Percentiles rank a stretch among this genome's conserved stretches.
phyloP scores from a whole-genome alignment of 108 stramenopile genomes.

The Nitzschia sp. region DNA sequence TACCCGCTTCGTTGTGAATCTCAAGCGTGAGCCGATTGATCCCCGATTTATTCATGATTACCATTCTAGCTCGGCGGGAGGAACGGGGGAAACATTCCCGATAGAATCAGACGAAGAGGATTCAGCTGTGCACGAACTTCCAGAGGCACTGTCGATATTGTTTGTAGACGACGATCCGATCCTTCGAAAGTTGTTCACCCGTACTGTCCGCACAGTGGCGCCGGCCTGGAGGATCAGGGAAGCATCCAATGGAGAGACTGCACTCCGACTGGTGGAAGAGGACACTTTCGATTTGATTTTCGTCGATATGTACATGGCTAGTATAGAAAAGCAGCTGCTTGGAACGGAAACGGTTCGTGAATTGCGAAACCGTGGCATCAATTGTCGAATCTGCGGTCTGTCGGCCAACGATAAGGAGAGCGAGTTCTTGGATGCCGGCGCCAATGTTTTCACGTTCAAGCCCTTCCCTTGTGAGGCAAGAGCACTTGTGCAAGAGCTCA shows the following conservation, averaged over 20 bases:
- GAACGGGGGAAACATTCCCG: neutral
- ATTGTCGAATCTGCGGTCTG: slow-evolving; percentile 48
- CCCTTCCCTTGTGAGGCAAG: slow-evolving; percentile 50
- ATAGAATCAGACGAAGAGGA: slow-evolving; percentile 16
- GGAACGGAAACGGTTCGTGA: slow-evolving; percentile 57
- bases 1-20: slow-evolving; percentile 46
- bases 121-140: slow-evolving; percentile 13
- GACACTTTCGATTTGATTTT: slow-evolving; percentile 52
- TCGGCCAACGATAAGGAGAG: slow-evolving; percentile 57
- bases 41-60: slow-evolving; percentile 4
- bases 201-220: slow-evolving; percentile 38
- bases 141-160: slow-evolving; percentile 35
- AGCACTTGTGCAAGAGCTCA: slow-evolving; percentile 28
- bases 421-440: slow-evolving; percentile 53
- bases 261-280: slow-evolving; percentile 36
- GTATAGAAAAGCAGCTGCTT: slow-evolving; percentile 56
- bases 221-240: slow-evolving; percentile 50
- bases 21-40: slow-evolving; percentile 18
- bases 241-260: slow-evolving; percentile 53
- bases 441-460: slow-evolving; percentile 57
- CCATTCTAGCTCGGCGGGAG: slow-evolving; percentile 4
- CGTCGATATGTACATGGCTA: slow-evolving; percentile 60
- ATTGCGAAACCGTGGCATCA: slow-evolving; percentile 44
- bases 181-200: slow-evolving; percentile 50
- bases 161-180: slow-evolving; percentile 62